These are phyloP conservation scores for Oxyria digyna DNA, from an alignment of 148 eudicot genomes.

Conservation along the genomic window DNA sequence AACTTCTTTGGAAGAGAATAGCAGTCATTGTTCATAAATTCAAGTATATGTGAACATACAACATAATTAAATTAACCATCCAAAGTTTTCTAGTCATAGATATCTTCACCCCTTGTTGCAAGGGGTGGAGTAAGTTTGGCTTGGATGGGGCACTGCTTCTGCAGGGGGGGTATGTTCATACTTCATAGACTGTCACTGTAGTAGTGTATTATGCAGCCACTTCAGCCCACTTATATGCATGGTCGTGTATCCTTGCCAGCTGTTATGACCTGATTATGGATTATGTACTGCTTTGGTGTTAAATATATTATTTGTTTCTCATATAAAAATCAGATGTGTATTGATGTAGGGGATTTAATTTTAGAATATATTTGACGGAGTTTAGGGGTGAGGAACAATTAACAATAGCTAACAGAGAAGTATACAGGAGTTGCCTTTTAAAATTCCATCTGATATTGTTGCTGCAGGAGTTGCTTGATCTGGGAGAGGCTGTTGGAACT, in stretches of 20 bases:
- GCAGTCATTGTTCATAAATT: neutral
- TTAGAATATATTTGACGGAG: neutral
- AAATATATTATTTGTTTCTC: neutral
- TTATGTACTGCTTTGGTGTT: neutral
- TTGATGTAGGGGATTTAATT: neutral
- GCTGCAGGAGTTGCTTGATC: conserved; percentile 59
- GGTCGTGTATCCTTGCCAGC: neutral
- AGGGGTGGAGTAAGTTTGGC: neutral
- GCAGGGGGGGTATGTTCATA: neutral
- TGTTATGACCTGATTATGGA: neutral
- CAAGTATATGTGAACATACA: neutral
- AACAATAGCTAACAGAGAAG: neutral
- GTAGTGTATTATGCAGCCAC: neutral
- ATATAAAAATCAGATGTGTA: neutral
- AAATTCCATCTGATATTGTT: neutral
- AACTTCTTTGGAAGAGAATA: neutral
- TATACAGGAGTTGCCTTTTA: neutral
- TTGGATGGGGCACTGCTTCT: neutral
- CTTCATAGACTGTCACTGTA: neutral
- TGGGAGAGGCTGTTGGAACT: conserved; percentile 70
- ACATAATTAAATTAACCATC: neutral
- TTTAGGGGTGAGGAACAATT: neutral
- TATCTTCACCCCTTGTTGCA: neutral
- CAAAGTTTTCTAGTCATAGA: neutral
- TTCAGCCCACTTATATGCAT: neutral